Conservation (phyloP, 495 filamentous ascomycete species). For the Extremus antarcticus region DNA sequence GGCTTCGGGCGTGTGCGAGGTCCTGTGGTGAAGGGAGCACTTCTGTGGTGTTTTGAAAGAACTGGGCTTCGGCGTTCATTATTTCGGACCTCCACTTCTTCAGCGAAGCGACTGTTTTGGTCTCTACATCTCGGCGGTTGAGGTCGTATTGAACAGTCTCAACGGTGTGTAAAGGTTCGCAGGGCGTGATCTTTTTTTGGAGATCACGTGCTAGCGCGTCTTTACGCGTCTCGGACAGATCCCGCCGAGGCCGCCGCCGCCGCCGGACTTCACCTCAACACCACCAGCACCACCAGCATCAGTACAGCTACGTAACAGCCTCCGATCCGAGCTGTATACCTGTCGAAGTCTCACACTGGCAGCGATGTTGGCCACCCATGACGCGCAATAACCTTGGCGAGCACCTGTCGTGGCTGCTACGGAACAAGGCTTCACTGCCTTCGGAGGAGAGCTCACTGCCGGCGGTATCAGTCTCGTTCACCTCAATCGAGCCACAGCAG, state of each 20-base stretch:
- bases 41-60: not conserved
- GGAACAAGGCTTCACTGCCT: conserved; percentile 33
- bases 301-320: too few species aligned
- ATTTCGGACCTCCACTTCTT: too few species aligned
- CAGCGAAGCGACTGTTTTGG: too few species aligned
- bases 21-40: conserved; percentile 16
- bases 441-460: conserved; percentile 12
- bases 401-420: conserved; percentile 51
- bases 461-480: conserved; percentile 13
- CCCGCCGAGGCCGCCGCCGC: too few species aligned
- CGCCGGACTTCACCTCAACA: too few species aligned
- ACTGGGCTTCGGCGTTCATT: not conserved
- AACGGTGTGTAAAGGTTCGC: too few species aligned
- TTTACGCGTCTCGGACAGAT: too few species aligned
- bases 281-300: not conserved
- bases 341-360: not conserved
- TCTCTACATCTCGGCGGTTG: too few species aligned
- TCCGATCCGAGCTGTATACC: too few species aligned
- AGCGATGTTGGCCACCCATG: conserved; percentile 38
- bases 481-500: conserved; percentile 6
- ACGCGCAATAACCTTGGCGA: conserved; percentile 52
- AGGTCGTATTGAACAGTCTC: too few species aligned
- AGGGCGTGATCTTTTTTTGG: too few species aligned
- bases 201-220: too few species aligned
- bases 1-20: conserved; percentile 16